Conservation (phyloP, 2,329 filamentous ascomycete species). For the Hymenoscyphus infarciens region DNA sequence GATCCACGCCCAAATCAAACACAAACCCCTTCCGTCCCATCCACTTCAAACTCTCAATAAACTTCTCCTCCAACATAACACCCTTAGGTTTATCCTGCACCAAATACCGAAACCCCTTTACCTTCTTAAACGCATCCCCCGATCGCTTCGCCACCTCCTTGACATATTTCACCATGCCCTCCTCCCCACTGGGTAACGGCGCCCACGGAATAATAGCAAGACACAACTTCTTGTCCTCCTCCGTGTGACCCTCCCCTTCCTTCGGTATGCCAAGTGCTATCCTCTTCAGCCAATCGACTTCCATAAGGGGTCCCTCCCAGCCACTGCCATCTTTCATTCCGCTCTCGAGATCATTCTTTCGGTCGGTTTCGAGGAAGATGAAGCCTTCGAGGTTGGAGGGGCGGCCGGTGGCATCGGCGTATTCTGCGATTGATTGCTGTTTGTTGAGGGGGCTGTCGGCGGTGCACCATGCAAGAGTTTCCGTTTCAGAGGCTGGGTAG, state of each 20-base stretch:
- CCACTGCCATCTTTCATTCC: constrained; percentile 47
- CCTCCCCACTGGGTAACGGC: constrained; percentile 65
- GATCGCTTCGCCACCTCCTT: constrained; percentile 55
- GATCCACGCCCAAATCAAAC: constrained; percentile 85
- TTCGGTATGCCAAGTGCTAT: constrained; percentile 59
- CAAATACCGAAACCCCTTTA: constrained; percentile 80
- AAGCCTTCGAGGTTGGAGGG: constrained; percentile 59
- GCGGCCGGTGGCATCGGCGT: constrained; percentile 27
- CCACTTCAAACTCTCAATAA: constrained; percentile 63
- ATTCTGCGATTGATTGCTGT: constrained; percentile 33
- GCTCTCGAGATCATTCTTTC: constrained; percentile 55
- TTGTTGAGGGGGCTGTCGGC: constrained; percentile 50
- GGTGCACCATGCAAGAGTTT: constrained; percentile 66
- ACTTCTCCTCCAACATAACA: constrained; percentile 58
- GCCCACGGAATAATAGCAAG: constrained; percentile 79
- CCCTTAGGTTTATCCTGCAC: constrained; percentile 72
- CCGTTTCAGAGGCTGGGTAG: constrained; percentile 65
- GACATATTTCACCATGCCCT: constrained; percentile 63
- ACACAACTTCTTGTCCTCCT: constrained; percentile 52
- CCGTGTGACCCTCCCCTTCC: constrained; percentile 55
- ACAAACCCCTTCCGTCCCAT: constrained; percentile 60
- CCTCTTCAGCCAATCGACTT: constrained; percentile 65
- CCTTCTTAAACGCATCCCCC: constrained; percentile 58
- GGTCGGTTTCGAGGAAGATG: constrained; percentile 80
- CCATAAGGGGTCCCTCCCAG: constrained; percentile 66